phyloP scores from a whole-genome alignment of 225 moss, liverwort and hornwort species.

The Asterella californica region DNA sequence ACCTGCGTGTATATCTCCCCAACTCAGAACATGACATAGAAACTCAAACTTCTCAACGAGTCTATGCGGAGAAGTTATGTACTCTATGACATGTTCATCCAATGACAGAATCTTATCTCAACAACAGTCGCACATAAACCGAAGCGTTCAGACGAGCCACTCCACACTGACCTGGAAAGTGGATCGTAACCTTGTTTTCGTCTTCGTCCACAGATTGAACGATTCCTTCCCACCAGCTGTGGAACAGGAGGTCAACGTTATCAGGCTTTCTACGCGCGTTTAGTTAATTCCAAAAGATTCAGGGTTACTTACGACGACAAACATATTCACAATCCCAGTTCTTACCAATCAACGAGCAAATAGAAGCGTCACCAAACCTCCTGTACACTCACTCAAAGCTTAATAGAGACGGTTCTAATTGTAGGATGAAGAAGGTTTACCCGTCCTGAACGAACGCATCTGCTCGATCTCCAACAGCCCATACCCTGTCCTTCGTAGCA shows the following conservation, averaged over 20 bases:
- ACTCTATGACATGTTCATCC: background rate
- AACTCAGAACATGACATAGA: background rate
- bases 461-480: constrained; percentile 72
- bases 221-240: constrained; percentile 96
- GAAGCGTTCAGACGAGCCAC: background rate
- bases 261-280: background rate
- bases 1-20: constrained; percentile 34
- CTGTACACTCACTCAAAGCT: background rate
- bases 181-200: constrained; percentile 66
- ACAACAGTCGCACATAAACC: background rate
- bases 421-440: constrained; percentile 27
- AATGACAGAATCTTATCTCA: background rate
- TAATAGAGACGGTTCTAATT: background rate
- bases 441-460: constrained; percentile 91
- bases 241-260: background rate
- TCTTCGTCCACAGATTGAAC: constrained; percentile 70
- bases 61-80: background rate
- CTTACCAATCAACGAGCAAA: too few species aligned
- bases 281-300: background rate
- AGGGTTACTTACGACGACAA: too few species aligned
- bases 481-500: constrained; percentile 57
- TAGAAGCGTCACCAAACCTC: too few species aligned
- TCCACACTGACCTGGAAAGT: constrained; percentile 69
- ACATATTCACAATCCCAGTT: too few species aligned
- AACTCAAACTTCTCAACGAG: background rate